Base-by-base conservation (phyloP, 2,329 filamentous ascomycete species). In the Trichoderma sp. region DNA sequence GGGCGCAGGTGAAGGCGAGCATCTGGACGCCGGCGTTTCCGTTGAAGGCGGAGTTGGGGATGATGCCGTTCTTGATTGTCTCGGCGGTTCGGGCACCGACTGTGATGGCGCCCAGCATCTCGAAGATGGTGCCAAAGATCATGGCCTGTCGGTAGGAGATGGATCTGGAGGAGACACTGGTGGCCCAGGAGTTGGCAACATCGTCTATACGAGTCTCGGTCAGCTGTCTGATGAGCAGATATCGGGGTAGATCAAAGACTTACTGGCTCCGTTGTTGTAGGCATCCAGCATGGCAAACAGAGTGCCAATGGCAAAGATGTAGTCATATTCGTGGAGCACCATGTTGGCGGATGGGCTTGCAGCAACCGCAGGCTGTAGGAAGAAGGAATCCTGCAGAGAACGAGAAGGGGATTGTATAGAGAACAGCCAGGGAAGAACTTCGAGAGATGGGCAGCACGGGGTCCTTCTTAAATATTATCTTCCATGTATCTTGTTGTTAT, bases 171-270 rank as follows among this genome's bases (percentile, higher is more conserved):
- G 90, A 93, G 66, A 93, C 69, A 50, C 86, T 89, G 71, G 91
- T 93, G 7, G 90, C 90, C 88, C 90, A 93, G 58, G 90, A 81
- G 78, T 94, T 94, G 73, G 91, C 90, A 65, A 94, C 90, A 89
- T 93, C 91, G 77, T 93, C 87, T 89, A 7, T 1, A 14, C 34
- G 34, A 39, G 34, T 5, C 12, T 39, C 12, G 3, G 34, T 39
- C 34, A 39, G 34, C 34, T 39, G 10, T 39, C 34, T 39, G 12
- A 39, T 15, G 52, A 28, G 26, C 7, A 50, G 39, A 45, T 34
- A 5, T 7, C n/a, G 7, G 19, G 28, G 43, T 52, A 7, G 14
- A 34, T 5, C 9, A 41, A 17, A 45, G 0, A 85, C 87, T 78
- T 79, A 91, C 88, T 91, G 72, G 89, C 89, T 76, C 89, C 89